phyloP scores from a whole-genome alignment of 345 rosid genomes.

The Salix arbutifolia region DNA sequence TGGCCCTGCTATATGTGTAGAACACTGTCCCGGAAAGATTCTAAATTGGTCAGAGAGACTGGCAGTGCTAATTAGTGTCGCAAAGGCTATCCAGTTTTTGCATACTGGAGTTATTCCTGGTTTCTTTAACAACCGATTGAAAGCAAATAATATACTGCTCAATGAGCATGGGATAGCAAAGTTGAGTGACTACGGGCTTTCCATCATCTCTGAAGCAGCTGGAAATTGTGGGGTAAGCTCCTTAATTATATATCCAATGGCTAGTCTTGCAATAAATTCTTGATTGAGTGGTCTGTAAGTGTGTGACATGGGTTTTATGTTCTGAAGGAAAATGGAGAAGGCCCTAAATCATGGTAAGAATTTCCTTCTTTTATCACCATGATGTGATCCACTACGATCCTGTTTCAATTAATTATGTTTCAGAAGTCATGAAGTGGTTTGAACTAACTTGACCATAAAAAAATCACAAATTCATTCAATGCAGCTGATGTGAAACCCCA shows the following conservation, averaged over 20 bases:
- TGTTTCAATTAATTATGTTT: background rate
- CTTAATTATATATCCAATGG: background rate
- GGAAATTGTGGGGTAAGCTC: slow-evolving; percentile 32
- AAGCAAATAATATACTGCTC: slow-evolving; percentile 60
- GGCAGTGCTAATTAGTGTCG: slow-evolving; percentile 49
- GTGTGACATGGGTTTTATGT: slow-evolving; percentile 5
- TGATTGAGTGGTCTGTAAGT: background rate
- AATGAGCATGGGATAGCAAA: slow-evolving; percentile 59
- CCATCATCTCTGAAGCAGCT: slow-evolving; percentile 56
- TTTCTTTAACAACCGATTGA: slow-evolving; percentile 63
- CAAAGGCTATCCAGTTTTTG: slow-evolving; percentile 71
- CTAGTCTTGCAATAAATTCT: background rate
- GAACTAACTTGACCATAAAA: background rate
- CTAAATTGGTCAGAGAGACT: slow-evolving; percentile 71
- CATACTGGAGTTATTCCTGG: slow-evolving; percentile 87
- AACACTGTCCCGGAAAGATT: slow-evolving; percentile 27
- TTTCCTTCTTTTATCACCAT: background rate
- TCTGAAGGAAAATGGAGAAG: slow-evolving; percentile 35
- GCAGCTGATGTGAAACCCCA: background rate
- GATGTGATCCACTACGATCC: background rate
- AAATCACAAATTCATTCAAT: background rate
- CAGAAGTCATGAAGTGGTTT: background rate
- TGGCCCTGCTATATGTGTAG: slow-evolving; percentile 24
- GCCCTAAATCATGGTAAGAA: slow-evolving; percentile 34
- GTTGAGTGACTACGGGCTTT: slow-evolving; percentile 73